Evolutionary conservation across 1,284 basidiomycete species (phyloP).

Genomic region (Cryptococcus deneoformans): DNA sequence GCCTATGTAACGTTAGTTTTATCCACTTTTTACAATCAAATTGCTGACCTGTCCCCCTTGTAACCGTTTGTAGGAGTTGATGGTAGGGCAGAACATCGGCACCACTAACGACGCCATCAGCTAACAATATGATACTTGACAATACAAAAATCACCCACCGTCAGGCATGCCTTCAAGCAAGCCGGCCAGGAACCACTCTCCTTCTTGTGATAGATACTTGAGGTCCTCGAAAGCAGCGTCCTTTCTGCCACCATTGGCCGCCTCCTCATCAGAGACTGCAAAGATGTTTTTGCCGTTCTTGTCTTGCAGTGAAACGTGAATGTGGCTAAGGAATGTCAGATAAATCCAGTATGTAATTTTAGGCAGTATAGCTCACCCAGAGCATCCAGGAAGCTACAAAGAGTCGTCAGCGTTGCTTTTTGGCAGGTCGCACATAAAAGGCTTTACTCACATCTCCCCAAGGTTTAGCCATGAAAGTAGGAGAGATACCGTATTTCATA

Average conservation of each 20-base stretch:
- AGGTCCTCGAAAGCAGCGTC: slow-evolving; percentile 76
- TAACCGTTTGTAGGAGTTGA: slow-evolving; percentile 97
- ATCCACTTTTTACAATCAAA: background rate
- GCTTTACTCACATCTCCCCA: slow-evolving; percentile 70
- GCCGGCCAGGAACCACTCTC: slow-evolving; percentile 92
- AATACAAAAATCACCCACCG: slow-evolving; percentile 54
- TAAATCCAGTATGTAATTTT: background rate
- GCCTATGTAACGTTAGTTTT: slow-evolving; percentile 41
- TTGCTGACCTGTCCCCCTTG: slow-evolving; percentile 73
- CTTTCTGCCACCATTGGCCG: slow-evolving; percentile 60
- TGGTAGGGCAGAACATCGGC: slow-evolving; percentile 73
- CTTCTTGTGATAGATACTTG: slow-evolving; percentile 74
- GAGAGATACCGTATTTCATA: slow-evolving; percentile 80
- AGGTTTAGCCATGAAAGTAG: slow-evolving; percentile 98
- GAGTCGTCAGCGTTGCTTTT: background rate
- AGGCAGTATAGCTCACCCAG: slow-evolving; percentile 60
- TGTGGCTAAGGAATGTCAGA: slow-evolving; percentile 59
- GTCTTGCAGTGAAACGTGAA: slow-evolving; percentile 83
- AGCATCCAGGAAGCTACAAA: slow-evolving; percentile 78
- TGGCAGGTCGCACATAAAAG: background rate
- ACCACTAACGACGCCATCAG: slow-evolving; percentile 32
- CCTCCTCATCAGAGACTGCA: slow-evolving; percentile 57
- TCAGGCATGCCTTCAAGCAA: slow-evolving; percentile 84
- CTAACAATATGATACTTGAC: background rate
- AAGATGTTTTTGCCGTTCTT: slow-evolving; percentile 72